phyloP scores from a whole-genome alignment of 257 asterid species.

The Solanum corneliomulleri region DNA sequence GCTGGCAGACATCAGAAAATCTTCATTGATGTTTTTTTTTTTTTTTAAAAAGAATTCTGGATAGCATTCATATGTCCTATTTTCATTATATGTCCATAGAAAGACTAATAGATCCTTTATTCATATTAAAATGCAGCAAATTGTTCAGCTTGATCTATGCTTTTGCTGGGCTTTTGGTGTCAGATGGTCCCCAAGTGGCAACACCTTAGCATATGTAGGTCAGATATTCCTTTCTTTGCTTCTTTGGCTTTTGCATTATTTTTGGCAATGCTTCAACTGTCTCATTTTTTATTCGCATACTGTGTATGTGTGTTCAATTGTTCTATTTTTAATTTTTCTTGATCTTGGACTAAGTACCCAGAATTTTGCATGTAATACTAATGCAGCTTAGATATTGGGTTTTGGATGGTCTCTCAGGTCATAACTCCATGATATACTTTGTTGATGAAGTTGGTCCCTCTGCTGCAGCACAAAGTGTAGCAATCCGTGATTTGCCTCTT shows the following conservation, averaged over 20 bases:
- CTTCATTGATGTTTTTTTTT: no score
- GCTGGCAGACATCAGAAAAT: background rate
- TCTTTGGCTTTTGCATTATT: background rate
- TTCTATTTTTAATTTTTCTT: background rate
- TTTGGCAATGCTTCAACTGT: background rate
- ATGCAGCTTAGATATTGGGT: conserved; percentile 4
- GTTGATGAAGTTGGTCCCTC: conserved; percentile 93
- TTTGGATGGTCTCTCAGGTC: conserved; percentile 44
- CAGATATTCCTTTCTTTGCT: conserved; percentile 28
- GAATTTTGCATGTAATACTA: background rate
- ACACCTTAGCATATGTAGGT: conserved; percentile 90
- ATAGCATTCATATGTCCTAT: background rate
- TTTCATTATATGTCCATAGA: background rate
- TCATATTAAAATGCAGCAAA: conserved; percentile 54
- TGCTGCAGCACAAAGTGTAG: conserved; percentile 93
- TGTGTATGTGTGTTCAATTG: background rate
- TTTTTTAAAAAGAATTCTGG: background rate
- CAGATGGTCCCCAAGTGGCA: conserved; percentile 95
- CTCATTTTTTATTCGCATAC: background rate
- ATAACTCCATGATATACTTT: conserved; percentile 93
- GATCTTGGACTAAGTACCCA: background rate
- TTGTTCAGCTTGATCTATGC: conserved; percentile 95
- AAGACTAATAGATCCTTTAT: background rate
- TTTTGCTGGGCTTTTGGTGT: conserved; percentile 92
- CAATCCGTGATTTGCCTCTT: conserved; percentile 96